Base-by-base conservation (phyloP, 2,329 filamentous ascomycete genomes). In the Sarocladiaceae sp. region DNA sequence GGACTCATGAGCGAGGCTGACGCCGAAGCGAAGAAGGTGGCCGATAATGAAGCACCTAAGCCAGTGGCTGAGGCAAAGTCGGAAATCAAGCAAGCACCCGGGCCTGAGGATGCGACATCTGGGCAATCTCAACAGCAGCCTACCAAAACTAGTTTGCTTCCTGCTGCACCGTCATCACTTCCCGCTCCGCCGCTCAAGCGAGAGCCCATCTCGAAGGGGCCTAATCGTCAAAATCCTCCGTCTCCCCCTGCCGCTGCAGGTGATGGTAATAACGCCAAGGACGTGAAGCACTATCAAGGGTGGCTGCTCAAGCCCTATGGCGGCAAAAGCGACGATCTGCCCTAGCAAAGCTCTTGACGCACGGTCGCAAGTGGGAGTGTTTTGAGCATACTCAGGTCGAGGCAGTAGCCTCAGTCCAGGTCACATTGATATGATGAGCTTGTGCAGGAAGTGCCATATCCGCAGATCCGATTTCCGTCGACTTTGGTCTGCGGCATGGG, bases 1-100 rank as follows among this genome's bases (percentile, higher is more conserved):
- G 76, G 76, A n/a, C 58, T 75, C 41, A 67, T 78, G 59, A 12
- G 12, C 20, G 26, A 24, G 7, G 47, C 43, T 53, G 4, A 52
- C 57, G 44, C 43, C 46, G 35, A 46, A 34, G 48, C 47, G 31
- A 48, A 48, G 15, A 26, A 41, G 23, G n/a, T 16, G n/a, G 33
- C 15, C 3, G 35, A 33, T 13, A 18, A 27, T 7, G 15, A 16
- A 10, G 26, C 26, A 16, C 9, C 35, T n/a, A 19, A 11, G 3
- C 6, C 20, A 12, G 23, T 31, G 18, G 47, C 55, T 19, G 45
- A 48, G 27, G 53, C 48, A 42, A 50, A 51, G 40, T 46, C 47
- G 7, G 43, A 46, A 26, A 29, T 33, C 18, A 41, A 47, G 20
- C 11, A 40, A 39, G 34, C n/a, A n/a, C n/a, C n/a, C n/a, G n/a